Percentiles rank a stretch among this genome's conserved stretches.
These are phyloP conservation scores for Sporothrix dimorphospora DNA, from an alignment of 2,329 filamentous ascomycete genomes.

Conservation along the genomic window DNA sequence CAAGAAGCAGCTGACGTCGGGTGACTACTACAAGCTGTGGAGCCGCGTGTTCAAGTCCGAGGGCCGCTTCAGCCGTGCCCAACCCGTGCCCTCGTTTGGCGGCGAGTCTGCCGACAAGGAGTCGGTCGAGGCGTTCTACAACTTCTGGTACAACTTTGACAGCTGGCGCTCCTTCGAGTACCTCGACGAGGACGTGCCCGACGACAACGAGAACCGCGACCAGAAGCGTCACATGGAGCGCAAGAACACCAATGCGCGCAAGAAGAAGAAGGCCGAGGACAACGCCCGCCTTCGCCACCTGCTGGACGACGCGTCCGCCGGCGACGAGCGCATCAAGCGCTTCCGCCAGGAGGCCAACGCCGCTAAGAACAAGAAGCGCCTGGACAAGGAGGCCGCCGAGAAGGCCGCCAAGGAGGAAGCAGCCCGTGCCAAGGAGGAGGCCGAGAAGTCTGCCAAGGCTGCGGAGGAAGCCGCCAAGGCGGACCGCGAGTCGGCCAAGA, in stretches of 20 bases:
- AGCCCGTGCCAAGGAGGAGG: slow-evolving; percentile 79
- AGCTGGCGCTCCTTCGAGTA: slow-evolving; percentile 98
- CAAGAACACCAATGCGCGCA: slow-evolving; percentile 96
- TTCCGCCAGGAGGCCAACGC: slow-evolving; percentile 92
- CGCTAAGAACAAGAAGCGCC: slow-evolving; percentile 92
- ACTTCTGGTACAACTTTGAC: slow-evolving; percentile 99
- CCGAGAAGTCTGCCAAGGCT: slow-evolving; percentile 76
- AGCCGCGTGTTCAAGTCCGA: slow-evolving; percentile 86
- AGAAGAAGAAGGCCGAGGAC: slow-evolving; percentile 99
- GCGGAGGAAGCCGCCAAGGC: slow-evolving; percentile 86
- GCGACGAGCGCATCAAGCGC: slow-evolving; percentile 94
- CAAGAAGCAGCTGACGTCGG: slow-evolving; percentile 82
- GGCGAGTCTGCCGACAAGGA: slow-evolving; percentile 82
- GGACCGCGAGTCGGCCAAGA: slow-evolving; percentile 83
- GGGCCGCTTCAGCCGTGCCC: slow-evolving; percentile 85
- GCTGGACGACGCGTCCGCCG: slow-evolving; percentile 81
- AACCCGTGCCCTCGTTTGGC: slow-evolving; percentile 86
- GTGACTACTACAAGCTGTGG: slow-evolving; percentile 97
- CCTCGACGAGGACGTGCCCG: slow-evolving; percentile 96
- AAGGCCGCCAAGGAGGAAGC: slow-evolving; percentile 87
- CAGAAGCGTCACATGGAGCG: slow-evolving; percentile 98
- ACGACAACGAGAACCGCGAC: slow-evolving; percentile 98
- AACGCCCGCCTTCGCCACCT: slow-evolving; percentile 86
- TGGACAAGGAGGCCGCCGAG: slow-evolving; percentile 89
- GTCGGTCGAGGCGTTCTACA: slow-evolving; percentile 94